A percentile compares a stretch with the other conserved stretches of the same genome.
phyloP scores from a whole-genome alignment of 2,329 filamentous ascomycete species.

The Stagonosporopsis rhizophila region DNA sequence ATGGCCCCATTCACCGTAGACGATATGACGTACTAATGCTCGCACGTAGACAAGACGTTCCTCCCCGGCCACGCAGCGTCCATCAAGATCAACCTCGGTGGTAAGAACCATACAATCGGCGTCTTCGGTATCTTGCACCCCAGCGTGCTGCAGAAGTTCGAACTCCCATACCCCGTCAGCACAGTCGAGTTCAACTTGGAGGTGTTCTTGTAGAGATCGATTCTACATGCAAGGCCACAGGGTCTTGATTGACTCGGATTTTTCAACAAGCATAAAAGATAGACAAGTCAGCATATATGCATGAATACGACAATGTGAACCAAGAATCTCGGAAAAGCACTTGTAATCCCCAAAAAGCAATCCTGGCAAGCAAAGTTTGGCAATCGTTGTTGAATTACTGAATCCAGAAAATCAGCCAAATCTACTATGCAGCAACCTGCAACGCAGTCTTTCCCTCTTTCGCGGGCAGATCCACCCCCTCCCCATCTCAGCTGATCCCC shows the following conservation, averaged over 20 bases:
- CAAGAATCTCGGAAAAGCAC: background rate
- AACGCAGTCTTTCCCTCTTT: too few species aligned
- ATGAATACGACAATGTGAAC: background rate
- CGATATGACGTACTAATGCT: background rate
- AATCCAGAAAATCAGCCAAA: too few species aligned
- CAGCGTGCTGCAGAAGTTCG: slow-evolving; percentile 90
- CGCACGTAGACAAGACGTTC: slow-evolving; percentile 76
- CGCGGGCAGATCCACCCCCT: too few species aligned
- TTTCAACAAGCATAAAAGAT: background rate
- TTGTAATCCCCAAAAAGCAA: too few species aligned
- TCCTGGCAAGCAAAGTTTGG: background rate
- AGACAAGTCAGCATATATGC: background rate
- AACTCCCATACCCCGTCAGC: slow-evolving; percentile 91
- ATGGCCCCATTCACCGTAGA: too few species aligned
- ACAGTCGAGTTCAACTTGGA: slow-evolving; percentile 95
- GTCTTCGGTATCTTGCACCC: slow-evolving; percentile 95
- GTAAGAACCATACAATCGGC: slow-evolving; percentile 79
- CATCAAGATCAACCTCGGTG: slow-evolving; percentile 76
- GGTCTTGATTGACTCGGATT: background rate
- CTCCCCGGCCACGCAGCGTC: slow-evolving; percentile 88
- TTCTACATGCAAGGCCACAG: too few species aligned
- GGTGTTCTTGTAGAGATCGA: slow-evolving; percentile 72
- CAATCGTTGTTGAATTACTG: too few species aligned
- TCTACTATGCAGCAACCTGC: too few species aligned
- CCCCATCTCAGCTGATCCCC: too few species aligned